Conservation (phyloP, 2,329 filamentous ascomycete species). For the Monosporascus ibericus region DNA sequence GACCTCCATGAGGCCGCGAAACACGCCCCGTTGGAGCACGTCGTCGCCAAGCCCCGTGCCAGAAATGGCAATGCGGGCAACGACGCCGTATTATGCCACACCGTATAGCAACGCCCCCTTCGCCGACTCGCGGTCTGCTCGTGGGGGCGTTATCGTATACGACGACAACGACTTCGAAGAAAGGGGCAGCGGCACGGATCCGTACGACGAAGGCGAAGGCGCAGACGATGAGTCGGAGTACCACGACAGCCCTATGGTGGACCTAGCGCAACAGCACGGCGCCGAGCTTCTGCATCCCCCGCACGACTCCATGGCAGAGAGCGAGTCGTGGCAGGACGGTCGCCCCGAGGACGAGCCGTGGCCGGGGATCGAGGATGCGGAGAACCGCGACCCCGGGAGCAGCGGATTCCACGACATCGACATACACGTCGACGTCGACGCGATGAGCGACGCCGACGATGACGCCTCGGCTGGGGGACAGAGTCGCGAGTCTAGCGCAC, state of each 20-base stretch:
- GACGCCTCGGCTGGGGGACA: conserved; percentile 2
- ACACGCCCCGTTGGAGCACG: conserved; percentile 50
- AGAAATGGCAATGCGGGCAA: conserved; percentile 28
- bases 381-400: conserved; percentile 42
- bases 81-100: conserved; percentile 65
- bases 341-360: conserved; percentile 49
- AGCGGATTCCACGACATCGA: conserved; percentile 6
- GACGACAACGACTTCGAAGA: conserved; percentile 23
- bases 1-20: conserved; percentile 23
- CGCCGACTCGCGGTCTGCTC: conserved; percentile 31
- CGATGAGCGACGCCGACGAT: conserved; percentile 15
- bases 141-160: conserved; percentile 22
- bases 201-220: conserved; percentile 29
- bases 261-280: conserved; percentile 19
- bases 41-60: conserved; percentile 39
- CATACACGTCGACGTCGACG: conserved; percentile 20
- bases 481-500: conserved; percentile 20
- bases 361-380: conserved; percentile 51
- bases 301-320: conserved; percentile 6
- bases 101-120: conserved; percentile 60
- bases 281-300: conserved; percentile 10
- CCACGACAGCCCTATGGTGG: conserved; percentile 22
- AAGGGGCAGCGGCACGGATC: conserved; percentile 22
- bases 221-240: conserved; percentile 24
- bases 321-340: conserved; percentile 12